Percentiles rank a stretch among this genome's conserved stretches.
phyloP scores from a whole-genome alignment of 2,329 filamentous ascomycete species.

The Calycina marina region DNA sequence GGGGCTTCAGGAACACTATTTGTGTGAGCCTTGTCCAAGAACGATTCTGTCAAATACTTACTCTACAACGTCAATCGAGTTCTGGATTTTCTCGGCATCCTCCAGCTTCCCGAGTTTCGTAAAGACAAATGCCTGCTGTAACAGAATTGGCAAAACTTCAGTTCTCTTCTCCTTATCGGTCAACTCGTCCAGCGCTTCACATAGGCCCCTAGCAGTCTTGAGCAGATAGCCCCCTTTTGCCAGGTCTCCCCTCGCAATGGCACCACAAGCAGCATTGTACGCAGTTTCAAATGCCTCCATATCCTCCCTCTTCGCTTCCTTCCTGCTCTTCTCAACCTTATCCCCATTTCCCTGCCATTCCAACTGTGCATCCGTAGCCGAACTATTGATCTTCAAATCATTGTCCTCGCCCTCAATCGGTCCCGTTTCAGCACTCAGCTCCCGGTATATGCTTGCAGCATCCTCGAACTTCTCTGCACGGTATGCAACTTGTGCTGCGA shows the following conservation, averaged over 20 bases:
- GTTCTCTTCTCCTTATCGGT: constrained; percentile 58
- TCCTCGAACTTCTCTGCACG: constrained; percentile 58
- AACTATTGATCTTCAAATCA: constrained; percentile 63
- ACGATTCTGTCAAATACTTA: constrained; percentile 27
- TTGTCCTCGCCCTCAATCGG: constrained; percentile 47
- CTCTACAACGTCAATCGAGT: constrained; percentile 45
- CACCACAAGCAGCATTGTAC: constrained; percentile 65
- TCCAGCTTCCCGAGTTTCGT: constrained; percentile 48
- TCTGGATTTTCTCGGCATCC: constrained; percentile 49
- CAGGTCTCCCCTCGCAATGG: constrained; percentile 55
- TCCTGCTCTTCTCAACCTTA: constrained; percentile 21
- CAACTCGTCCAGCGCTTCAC: constrained; percentile 59
- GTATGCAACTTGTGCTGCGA: constrained; percentile 57
- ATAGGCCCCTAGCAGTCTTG: constrained; percentile 55
- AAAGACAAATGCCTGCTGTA: constrained; percentile 63
- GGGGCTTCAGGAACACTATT: constrained; percentile 51
- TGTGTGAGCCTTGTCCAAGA: constrained; percentile 18
- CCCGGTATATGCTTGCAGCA: constrained; percentile 47
- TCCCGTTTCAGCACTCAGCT: constrained; percentile 33
- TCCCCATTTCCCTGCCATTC: constrained; percentile 44
- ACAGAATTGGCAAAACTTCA: constrained; percentile 60
- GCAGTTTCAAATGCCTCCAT: constrained; percentile 67
- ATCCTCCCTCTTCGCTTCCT: constrained; percentile 43
- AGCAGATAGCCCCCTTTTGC: constrained; percentile 50
- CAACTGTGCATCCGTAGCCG: constrained; percentile 57